phyloP scores from a whole-genome alignment of 2,329 filamentous ascomycete genomes.

The Arthroderma sp. region DNA sequence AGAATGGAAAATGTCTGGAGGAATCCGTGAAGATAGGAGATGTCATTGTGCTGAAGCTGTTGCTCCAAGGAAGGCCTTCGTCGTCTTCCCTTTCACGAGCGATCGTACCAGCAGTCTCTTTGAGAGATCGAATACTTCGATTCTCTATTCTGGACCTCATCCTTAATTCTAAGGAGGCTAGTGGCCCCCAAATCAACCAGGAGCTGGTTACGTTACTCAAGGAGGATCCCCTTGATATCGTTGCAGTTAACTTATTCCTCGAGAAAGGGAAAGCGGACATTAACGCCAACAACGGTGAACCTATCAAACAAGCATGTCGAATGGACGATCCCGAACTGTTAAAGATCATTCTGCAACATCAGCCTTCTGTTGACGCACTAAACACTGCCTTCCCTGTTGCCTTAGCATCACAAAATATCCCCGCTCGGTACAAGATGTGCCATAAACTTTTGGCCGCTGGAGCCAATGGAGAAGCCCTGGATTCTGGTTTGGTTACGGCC shows the following conservation, averaged over 20 bases:
- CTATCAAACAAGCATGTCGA: slow-evolving; percentile 11
- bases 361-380: slow-evolving; percentile 9
- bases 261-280: slow-evolving; percentile 15
- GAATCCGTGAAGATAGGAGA: slow-evolving; percentile 12
- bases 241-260: slow-evolving; percentile 12
- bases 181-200: slow-evolving; percentile 12
- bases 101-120: slow-evolving; percentile 9
- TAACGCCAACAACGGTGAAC: slow-evolving; percentile 11
- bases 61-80: slow-evolving; percentile 13
- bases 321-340: slow-evolving; percentile 10
- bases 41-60: slow-evolving; percentile 11
- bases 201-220: slow-evolving; percentile 12
- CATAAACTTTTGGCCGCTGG: slow-evolving; percentile 14
- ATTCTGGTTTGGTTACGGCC: slow-evolving; percentile 10
- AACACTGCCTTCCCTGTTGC: slow-evolving; percentile 11
- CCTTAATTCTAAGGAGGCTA: slow-evolving; percentile 11
- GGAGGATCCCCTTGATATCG: slow-evolving; percentile 13
- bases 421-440: slow-evolving; percentile 13
- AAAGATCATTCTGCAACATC: slow-evolving; percentile 12
- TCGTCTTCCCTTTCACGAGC: slow-evolving; percentile 12
- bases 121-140: slow-evolving; percentile 11
- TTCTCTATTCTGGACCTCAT: slow-evolving; percentile 14
- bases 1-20: slow-evolving; percentile 13
- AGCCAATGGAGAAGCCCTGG: slow-evolving; percentile 12
- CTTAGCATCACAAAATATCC: slow-evolving; percentile 7